Evolutionary conservation across 148 eudicot genomes (phyloP), one percentile per base, ranked within the genome.

Genomic region (Camellia lanceoleosa): DNA sequence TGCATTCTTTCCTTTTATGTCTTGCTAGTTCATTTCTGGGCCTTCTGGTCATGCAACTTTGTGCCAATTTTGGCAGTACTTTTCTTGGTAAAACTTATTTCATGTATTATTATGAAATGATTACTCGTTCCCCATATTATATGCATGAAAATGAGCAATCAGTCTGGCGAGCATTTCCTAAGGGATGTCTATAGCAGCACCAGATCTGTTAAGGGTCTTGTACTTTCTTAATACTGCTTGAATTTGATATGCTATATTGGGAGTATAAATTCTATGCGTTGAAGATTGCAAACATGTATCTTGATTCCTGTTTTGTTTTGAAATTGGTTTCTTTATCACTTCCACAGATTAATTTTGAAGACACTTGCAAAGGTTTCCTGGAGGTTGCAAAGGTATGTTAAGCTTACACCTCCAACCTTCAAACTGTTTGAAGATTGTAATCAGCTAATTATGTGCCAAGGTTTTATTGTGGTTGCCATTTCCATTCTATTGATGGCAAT

Each of bases 291-390:
- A 18, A 51, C 38, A 5, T 38, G 20, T 30, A 19, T 43, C 20
- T 20, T 63, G 52, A 41, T n/a, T n/a, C 72, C 62, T 80, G 7
- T 43, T 79, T 42, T 42, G 55, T 38, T 64, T 68, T 56, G 23
- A 47, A 54, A 62, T 85, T 60, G 70, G 15, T 67, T 23, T 74
- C n/a, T n/a, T 82, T 59, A 55, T 56, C 3, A 13, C 8, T 56
- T 81, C 46, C 67, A 75, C 95, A 95, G 98, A 92, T 95, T 68
- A 93, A 93, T 86, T 95, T 95, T 89, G 99, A 95, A 89, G 99
- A 95, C 86, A 93, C 99, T 81, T 95, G 99, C 93, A 95, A 95
- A 87, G 98, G 97, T 65, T 95, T 93, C 82, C 82, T 95, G 38
- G 98, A 95, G 87, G 98, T 95, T 88, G 94, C 97, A 69, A 95